These are phyloP conservation scores for Talaromyces amestolkiae DNA, from an alignment of 2,329 filamentous ascomycete genomes.

Conservation along the genomic window DNA sequence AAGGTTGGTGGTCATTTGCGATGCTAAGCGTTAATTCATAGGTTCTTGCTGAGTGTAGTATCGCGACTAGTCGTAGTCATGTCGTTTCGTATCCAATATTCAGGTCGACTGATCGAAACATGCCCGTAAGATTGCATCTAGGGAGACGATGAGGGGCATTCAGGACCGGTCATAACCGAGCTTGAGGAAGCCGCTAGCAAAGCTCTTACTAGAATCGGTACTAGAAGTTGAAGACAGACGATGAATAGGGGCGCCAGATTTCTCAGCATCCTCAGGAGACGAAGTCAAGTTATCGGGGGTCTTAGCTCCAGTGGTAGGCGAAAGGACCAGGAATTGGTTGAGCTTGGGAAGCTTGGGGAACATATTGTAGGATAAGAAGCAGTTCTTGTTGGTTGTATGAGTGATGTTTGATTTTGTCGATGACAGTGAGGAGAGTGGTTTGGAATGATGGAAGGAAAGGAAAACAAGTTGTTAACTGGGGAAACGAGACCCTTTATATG, in stretches of 20 bases:
- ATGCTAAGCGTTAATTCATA: not conserved
- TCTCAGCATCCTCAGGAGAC: constrained; percentile 4
- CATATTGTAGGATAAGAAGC: constrained; percentile 10
- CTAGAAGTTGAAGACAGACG: constrained; percentile 18
- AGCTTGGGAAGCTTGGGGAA: constrained; percentile 19
- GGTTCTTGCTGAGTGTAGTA: not conserved
- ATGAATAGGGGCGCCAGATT: constrained; percentile 4
- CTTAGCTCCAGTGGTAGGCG: constrained; percentile 11
- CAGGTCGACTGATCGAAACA: not conserved
- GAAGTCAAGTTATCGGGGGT: constrained; percentile 2
- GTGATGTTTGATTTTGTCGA: not conserved
- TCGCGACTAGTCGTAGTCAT: not conserved
- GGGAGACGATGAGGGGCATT: not conserved
- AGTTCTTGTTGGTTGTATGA: not conserved
- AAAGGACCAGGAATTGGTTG: constrained; percentile 18
- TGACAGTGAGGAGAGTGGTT: not conserved
- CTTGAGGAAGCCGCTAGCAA: constrained; percentile 18
- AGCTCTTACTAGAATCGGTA: constrained; percentile 5
- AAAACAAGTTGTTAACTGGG: not conserved
- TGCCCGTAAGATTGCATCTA: not conserved
- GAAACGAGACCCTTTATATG: constrained; percentile 11
- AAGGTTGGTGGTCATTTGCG: not conserved
- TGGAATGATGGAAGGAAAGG: not conserved
- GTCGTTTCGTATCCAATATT: not conserved
- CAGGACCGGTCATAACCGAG: constrained; percentile 19